A percentile compares a stretch with the other conserved stretches of the same genome.
Conservation (phyloP, 2,329 filamentous ascomycete species). For the Pseudocercospora macadamiae region DNA sequence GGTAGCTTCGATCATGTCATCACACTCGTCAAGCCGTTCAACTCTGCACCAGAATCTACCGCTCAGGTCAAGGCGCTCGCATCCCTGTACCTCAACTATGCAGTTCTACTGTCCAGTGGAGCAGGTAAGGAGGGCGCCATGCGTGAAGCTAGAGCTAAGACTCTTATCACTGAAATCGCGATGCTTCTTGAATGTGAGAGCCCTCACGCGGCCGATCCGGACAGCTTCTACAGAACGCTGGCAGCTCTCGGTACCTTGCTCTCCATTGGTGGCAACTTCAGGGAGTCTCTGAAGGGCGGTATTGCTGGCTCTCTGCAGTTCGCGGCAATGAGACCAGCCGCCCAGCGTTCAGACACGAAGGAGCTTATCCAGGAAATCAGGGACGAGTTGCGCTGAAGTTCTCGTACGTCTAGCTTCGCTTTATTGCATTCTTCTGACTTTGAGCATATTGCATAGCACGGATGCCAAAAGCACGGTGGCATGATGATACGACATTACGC, state of each 20-base stretch:
- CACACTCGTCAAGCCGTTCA: constrained; percentile 64
- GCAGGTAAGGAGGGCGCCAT: constrained; percentile 33
- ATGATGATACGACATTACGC: constrained; percentile 6
- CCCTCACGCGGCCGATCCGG: constrained; percentile 68
- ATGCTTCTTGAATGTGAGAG: constrained; percentile 37
- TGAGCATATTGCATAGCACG: constrained; percentile 1
- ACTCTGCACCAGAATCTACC: constrained; percentile 51
- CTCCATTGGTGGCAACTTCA: constrained; percentile 62
- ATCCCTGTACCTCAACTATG: constrained; percentile 82
- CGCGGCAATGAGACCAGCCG: constrained; percentile 52
- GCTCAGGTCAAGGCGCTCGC: constrained; percentile 82
- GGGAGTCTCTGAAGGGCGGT: constrained; percentile 60
- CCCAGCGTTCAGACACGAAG: constrained; percentile 64
- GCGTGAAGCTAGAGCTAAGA: constrained; percentile 37
- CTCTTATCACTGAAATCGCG: constrained; percentile 37
- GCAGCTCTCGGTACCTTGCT: constrained; percentile 82
- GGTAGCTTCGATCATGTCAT: constrained; percentile 64
- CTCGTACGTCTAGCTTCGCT: not conserved
- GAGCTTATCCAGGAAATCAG: constrained; percentile 63
- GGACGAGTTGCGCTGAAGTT: constrained; percentile 44
- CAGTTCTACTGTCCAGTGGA: constrained; percentile 65
- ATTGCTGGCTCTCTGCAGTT: constrained; percentile 55
- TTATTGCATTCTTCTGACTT: no score
- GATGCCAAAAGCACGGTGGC: constrained; percentile 1
- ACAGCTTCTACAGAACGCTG: constrained; percentile 80